Conservation (phyloP, 1,139 yeast genomes). For the Maudiozyma humilis region DNA sequence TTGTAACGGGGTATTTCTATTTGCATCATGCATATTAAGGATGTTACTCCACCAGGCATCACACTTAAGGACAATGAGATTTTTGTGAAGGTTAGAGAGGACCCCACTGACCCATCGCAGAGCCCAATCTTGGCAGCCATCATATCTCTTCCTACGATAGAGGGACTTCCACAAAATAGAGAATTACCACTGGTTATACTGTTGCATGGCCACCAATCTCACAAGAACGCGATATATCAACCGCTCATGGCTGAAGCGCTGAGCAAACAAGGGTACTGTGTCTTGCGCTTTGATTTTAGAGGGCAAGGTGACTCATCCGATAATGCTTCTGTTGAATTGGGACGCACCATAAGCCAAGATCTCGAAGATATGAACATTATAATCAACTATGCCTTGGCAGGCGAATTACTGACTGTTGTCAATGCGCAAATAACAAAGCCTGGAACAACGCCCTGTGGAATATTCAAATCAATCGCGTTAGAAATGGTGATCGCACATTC, state of each 20-base stretch:
- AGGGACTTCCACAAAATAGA: too few relatives aligned
- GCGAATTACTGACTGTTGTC: conserved; percentile 11
- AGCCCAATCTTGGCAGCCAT: neutral
- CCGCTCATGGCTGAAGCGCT: conserved; percentile 51
- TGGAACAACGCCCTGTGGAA: neutral
- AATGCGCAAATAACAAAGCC: neutral
- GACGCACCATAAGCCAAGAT: conserved; percentile 58
- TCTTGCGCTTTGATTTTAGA: conserved; percentile 74
- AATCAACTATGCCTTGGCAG: conserved; percentile 36
- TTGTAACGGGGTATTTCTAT: too few relatives aligned
- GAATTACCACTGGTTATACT: conserved; percentile 35
- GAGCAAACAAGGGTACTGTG: conserved; percentile 53
- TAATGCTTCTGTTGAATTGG: conserved; percentile 36
- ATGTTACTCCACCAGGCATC: too few relatives aligned
- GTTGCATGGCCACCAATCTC: conserved; percentile 78
- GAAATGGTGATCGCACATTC: conserved; percentile 66
- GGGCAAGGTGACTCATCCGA: conserved; percentile 75
- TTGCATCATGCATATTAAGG: too few relatives aligned
- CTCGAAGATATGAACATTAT: conserved; percentile 55
- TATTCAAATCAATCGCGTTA: conserved; percentile 27
- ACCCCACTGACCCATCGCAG: too few relatives aligned
- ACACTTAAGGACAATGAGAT: too few relatives aligned
- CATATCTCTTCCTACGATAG: neutral
- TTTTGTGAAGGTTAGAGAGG: too few relatives aligned
- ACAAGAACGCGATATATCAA: conserved; percentile 72